phyloP scores from a whole-genome alignment of 768 basidiomycete species.

The Austroboletus eburneus region DNA sequence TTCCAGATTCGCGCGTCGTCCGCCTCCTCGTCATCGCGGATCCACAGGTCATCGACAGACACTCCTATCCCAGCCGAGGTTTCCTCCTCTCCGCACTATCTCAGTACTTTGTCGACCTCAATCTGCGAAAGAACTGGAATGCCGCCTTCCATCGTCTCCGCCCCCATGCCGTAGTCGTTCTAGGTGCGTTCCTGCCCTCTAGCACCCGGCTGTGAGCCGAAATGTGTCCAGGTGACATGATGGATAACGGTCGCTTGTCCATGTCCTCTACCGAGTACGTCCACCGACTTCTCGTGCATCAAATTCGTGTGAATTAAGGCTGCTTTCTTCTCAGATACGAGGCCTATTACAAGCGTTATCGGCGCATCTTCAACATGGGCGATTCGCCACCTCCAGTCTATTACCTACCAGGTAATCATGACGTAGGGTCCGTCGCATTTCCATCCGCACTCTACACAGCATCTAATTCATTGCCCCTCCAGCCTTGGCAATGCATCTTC shows the following conservation, averaged over 20 bases:
- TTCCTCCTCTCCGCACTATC: conserved; percentile 53
- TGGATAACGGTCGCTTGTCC: conserved; percentile 73
- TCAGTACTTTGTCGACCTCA: conserved; percentile 70
- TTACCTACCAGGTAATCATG: conserved; percentile 89
- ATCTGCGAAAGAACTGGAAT: conserved; percentile 82
- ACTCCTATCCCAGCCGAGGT: conserved; percentile 64
- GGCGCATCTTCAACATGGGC: conserved; percentile 57
- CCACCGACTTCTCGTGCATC: not conserved
- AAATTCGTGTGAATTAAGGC: conserved; percentile 3
- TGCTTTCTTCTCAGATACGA: conserved; percentile 56
- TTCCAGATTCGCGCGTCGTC: conserved; percentile 20
- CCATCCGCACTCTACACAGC: not conserved
- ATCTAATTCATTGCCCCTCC: conserved; percentile 2
- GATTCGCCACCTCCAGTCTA: conserved; percentile 47
- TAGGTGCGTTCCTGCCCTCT: conserved; percentile 42
- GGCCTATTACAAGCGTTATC: conserved; percentile 62
- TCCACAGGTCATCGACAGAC: conserved; percentile 77
- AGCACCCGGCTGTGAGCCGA: not conserved
- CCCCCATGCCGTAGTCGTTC: conserved; percentile 74
- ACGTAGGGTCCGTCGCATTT: conserved; percentile 57
- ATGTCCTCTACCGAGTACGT: conserved; percentile 71
- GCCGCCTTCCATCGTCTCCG: conserved; percentile 47
- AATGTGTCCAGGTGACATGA: conserved; percentile 58
- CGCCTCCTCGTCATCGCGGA: conserved; percentile 75
- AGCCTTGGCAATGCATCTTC: conserved; percentile 27